Base-by-base conservation (phyloP, 352 stramenopile species). In the Hyaloperonospora brassicae region DNA sequence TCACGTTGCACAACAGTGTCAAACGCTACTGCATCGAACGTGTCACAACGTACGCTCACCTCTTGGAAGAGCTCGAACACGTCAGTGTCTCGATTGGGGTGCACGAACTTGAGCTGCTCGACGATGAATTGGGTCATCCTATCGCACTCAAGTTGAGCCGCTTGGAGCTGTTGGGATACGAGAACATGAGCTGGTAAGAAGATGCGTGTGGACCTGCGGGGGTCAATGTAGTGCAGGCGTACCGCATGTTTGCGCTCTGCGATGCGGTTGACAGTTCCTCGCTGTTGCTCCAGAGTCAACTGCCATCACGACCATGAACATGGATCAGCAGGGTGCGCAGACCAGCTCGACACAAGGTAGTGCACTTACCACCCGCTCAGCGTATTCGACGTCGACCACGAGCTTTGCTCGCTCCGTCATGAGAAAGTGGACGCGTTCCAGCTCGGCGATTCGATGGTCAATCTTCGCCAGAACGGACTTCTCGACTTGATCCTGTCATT, bases 341-440 rank as follows among this genome's bases (percentile, higher is more conserved):
- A 13, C 43, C n/a, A 36, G 21, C 30, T 40, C 8, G 27, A 42
- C 14, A 17, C 42, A 47, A 50, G 12, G 0, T n/a, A 47, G 4
- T n/a, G 4, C 7, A 44, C 49, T 50, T 27, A 87, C 79, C 60
- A 64, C 83, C 23, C 79, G 73, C 38, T 84, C 79, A 1, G 75
- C 77, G 55, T 90, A 90, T 55, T 90, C 77, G 14, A 87, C 61
- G 17, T 87, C 79, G 14, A 87, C 50, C 42, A 86, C 72, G 13
- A 87, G 56, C n/a, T 76, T 72, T 3, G 47, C 48, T 10, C 73
- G 72, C 8, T 79, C 60, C n/a, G 62, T 47, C 21, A 90, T 73
- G 25, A 79, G 52, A 5, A 38, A 50, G 41, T 71, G 53, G 9
- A 84, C 64, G 9, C 55, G 49, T 30, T 78, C 55, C 2, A 84